Evolutionary conservation across 257 asterid species (phyloP), one percentile per base, ranked within the genome.

Genomic region (Euphrasia confusa): DNA sequence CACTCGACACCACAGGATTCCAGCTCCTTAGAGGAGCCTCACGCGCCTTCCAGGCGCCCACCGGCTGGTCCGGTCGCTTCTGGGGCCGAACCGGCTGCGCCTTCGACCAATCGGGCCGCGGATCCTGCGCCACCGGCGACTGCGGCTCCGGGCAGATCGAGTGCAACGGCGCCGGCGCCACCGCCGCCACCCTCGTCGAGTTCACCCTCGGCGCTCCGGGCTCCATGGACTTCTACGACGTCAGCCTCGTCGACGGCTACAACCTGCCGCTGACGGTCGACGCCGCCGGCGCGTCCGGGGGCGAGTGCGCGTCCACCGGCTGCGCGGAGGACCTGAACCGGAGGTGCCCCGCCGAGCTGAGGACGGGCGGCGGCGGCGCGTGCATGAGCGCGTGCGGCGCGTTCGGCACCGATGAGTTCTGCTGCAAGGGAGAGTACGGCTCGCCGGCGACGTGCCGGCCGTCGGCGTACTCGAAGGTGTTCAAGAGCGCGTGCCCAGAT

Each of bases 11-110:
- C 73, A 86, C 95, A 0, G 95, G 95, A 24, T 86, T 86, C 68
- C 75, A 84, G 80, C 95, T 86, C 60, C 59, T 72, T 2, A 64
- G 75, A 67, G 90, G 76, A 37, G 59, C 59, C 33, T 71, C 92
- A 1, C 95, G 88, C 54, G 44, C 84, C 54, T 71, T 88, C 67
- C 80, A 78, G 60, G 93, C 81, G 0, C 88, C 95, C 1, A 77
- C 87, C 45, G 93, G 96, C 50, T 86, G 96, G 96, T 83, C 90
- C 24, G 95, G 96, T 9, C 81, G 95, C 12, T 83, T 88, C 67
- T 83, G 95, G 95, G 96, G 79, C 52, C 67, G 95, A 61, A 82
- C 88, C 47, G 90, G 84, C 24, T 89, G 95, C 68, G 66, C 37
- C 10, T 89, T 86, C 63, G 87, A 84, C 32, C 77, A 26, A 7